Conservation (phyloP, 805 yeast species). For the Pichia ethanolica region DNA sequence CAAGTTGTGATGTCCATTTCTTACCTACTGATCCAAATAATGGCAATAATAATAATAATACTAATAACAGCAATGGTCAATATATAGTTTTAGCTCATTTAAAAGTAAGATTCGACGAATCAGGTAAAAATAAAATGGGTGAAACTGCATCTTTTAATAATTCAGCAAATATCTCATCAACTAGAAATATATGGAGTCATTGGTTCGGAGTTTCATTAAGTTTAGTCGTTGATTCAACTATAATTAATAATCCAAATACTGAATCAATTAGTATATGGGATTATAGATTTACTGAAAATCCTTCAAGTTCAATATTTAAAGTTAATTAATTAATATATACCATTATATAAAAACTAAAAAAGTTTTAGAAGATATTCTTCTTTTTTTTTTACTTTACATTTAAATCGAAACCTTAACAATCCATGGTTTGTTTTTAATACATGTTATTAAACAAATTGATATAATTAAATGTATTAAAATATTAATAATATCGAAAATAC, state of each 20-base stretch:
- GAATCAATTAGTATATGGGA: slow-evolving; percentile 54
- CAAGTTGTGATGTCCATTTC: slow-evolving; percentile 59
- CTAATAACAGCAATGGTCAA: slow-evolving; percentile 9
- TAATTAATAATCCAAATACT: slow-evolving; percentile 28
- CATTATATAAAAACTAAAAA: too few relatives aligned
- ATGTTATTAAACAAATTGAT: slow-evolving; percentile 5
- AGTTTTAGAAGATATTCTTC: too few relatives aligned
- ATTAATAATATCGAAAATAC: slow-evolving; percentile 9
- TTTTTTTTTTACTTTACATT: not conserved
- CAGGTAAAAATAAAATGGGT: slow-evolving; percentile 60
- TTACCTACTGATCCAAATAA: slow-evolving; percentile 28
- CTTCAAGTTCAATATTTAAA: slow-evolving; percentile 39
- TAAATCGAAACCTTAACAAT: slow-evolving; percentile 1
- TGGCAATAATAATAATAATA: not conserved
- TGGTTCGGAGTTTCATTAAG: slow-evolving; percentile 62
- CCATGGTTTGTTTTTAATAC: slow-evolving; percentile 9
- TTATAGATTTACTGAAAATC: slow-evolving; percentile 59
- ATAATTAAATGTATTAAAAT: slow-evolving; percentile 11
- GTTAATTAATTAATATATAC: not conserved
- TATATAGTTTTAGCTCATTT: slow-evolving; percentile 38
- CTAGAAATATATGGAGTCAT: slow-evolving; percentile 57
- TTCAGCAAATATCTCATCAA: slow-evolving; percentile 14
- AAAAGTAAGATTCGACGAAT: slow-evolving; percentile 70
- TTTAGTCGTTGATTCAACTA: slow-evolving; percentile 50
- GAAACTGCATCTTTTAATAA: slow-evolving; percentile 49